These are phyloP conservation scores for Diplodia scrobiculata DNA, from an alignment of 2,329 filamentous ascomycete species.

Conservation along the genomic window DNA sequence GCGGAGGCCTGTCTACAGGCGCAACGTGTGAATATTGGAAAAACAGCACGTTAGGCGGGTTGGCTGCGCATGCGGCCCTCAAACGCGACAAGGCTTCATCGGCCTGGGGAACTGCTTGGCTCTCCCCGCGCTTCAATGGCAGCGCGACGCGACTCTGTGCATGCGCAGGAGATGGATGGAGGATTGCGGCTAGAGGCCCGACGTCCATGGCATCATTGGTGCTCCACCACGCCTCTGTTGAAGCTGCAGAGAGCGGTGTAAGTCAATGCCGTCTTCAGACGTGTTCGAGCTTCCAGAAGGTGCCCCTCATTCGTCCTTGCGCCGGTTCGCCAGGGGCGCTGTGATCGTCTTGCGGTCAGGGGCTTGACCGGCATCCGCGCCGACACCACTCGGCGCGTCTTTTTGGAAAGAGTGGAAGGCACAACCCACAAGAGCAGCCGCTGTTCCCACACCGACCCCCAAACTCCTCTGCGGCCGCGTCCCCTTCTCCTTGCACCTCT, in stretches of 20 bases:
- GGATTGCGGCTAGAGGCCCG: not conserved
- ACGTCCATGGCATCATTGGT: conserved; percentile 17
- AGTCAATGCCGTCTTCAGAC: conserved; percentile 27
- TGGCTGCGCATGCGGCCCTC: not conserved
- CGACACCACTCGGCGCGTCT: conserved; percentile 27
- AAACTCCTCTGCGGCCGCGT: not conserved
- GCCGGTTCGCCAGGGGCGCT: conserved; percentile 13
- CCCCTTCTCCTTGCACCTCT: not conserved
- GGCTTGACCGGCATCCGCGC: conserved; percentile 25
- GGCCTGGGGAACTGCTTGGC: not conserved
- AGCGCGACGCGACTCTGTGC: no score
- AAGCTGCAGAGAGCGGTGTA: conserved; percentile 17
- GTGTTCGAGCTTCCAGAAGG: conserved; percentile 22
- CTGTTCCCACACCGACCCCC: not conserved
- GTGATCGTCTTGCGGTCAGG: conserved; percentile 17
- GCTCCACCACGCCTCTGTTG: conserved; percentile 9
- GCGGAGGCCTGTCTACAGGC: not conserved
- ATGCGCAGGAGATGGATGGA: not conserved
- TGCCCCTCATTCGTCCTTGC: conserved; percentile 17
- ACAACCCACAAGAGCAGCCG: conserved; percentile 7
- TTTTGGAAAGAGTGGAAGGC: conserved; percentile 22
- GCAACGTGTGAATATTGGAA: conserved; percentile 8
- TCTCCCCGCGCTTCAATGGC: not conserved
- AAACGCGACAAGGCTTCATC: not conserved
- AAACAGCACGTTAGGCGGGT: not conserved